Conservation (phyloP, 805 yeast genomes). For the Ascoidea rubescens region DNA sequence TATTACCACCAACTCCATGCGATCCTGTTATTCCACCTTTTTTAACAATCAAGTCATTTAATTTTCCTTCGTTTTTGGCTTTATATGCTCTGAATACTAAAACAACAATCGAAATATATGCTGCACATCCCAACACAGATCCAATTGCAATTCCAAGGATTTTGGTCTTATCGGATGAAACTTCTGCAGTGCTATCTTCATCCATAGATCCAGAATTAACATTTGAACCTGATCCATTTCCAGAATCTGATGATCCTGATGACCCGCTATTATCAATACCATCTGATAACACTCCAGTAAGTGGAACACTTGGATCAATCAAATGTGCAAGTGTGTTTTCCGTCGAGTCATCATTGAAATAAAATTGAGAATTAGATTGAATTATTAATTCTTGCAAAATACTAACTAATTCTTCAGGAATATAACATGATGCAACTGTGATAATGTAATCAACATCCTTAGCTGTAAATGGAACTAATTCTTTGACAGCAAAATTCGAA, state of each 20-base stretch:
- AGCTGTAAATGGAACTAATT: conserved; percentile 65
- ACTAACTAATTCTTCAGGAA: conserved; percentile 42
- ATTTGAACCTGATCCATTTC: conserved; percentile 7
- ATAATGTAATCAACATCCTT: conserved; percentile 46
- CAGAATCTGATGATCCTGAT: conserved; percentile 8
- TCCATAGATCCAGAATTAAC: conserved; percentile 18
- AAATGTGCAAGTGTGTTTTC: conserved; percentile 44
- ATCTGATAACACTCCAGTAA: conserved; percentile 25
- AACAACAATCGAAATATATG: conserved; percentile 48
- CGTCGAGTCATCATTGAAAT: conserved; percentile 41
- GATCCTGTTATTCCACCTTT: not conserved
- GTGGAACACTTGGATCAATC: conserved; percentile 60
- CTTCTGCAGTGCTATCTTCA: conserved; percentile 11
- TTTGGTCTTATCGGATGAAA: conserved; percentile 18
- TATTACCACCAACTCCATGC: conserved; percentile 6
- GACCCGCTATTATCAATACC: conserved; percentile 10
- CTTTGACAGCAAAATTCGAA: conserved; percentile 40
- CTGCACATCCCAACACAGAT: conserved; percentile 60
- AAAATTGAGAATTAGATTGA: conserved; percentile 42
- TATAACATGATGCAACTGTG: conserved; percentile 80
- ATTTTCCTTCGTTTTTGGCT: conserved; percentile 17
- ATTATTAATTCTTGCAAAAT: conserved; percentile 29
- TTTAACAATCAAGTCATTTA: too few relatives aligned
- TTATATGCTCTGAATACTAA: conserved; percentile 38
- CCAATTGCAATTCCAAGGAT: conserved; percentile 76